These are phyloP conservation scores for Pachysandra terminalis DNA, from an alignment of 164 flowering plant genomes.

Conservation along the genomic window DNA sequence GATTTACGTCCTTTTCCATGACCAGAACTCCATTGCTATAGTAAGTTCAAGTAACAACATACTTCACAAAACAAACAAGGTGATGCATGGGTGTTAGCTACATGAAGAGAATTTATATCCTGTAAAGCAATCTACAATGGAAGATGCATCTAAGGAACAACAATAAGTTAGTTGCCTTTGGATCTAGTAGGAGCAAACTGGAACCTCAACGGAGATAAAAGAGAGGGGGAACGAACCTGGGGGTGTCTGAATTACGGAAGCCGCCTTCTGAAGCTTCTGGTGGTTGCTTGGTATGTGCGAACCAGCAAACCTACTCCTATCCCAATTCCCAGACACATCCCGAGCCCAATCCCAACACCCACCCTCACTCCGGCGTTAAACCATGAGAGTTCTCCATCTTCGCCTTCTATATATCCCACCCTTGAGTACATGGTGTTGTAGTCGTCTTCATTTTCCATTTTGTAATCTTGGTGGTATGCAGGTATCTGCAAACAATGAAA, in stretches of 20 bases:
- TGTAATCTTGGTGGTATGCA: conserved; percentile 39
- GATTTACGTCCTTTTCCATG: too few species aligned
- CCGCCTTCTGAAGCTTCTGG: conserved; percentile 60
- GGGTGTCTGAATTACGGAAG: conserved; percentile 25
- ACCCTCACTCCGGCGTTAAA: conserved; percentile 89
- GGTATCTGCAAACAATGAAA: conserved; percentile 27
- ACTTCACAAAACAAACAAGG: too few species aligned
- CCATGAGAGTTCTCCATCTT: conserved; percentile 86
- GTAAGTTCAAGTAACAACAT: too few species aligned
- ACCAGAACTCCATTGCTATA: too few species aligned
- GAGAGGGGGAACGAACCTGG: neutral
- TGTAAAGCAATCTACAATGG: too few species aligned
- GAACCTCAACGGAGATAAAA: neutral
- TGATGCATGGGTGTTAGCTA: too few species aligned
- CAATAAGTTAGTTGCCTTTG: conserved; percentile 29
- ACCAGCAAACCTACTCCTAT: conserved; percentile 79
- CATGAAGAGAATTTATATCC: too few species aligned
- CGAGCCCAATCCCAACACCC: conserved; percentile 89
- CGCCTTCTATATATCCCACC: conserved; percentile 59
- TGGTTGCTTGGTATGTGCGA: conserved; percentile 75
- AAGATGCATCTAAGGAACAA: too few species aligned
- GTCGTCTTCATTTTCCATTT: conserved; percentile 48
- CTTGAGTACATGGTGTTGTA: conserved; percentile 46
- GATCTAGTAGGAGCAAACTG: conserved; percentile 5
- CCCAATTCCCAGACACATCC: conserved; percentile 77